Conservation (phyloP, 2,329 filamentous ascomycete species). For the Cladosporium sp. region DNA sequence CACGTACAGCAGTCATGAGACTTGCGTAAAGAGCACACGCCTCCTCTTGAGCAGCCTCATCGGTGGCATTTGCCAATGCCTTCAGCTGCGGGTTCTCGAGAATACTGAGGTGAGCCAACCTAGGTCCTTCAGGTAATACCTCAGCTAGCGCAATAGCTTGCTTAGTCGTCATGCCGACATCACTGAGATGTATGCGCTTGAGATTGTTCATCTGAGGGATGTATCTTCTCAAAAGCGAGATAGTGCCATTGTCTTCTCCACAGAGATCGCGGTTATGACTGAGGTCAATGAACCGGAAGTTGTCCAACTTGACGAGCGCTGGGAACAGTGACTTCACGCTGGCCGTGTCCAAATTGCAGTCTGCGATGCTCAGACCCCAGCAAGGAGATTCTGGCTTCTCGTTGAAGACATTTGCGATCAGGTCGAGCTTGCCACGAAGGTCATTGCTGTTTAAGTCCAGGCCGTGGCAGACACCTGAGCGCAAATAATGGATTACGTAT, state of each 20-base stretch:
- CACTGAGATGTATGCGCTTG: conserved; percentile 80
- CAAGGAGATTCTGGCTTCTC: conserved; percentile 49
- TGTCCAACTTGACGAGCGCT: conserved; percentile 62
- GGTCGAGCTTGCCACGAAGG: conserved; percentile 44
- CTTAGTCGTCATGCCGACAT: conserved; percentile 78
- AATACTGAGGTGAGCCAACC: conserved; percentile 80
- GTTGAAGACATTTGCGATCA: conserved; percentile 49
- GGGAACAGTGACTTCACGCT: conserved; percentile 73
- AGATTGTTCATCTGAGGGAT: conserved; percentile 73
- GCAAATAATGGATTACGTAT: conserved; percentile 72
- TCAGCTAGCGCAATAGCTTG: conserved; percentile 90
- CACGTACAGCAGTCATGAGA: conserved; percentile 77
- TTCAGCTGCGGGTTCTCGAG: conserved; percentile 73
- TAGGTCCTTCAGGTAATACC: conserved; percentile 76
- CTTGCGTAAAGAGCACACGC: conserved; percentile 92
- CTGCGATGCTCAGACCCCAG: conserved; percentile 79
- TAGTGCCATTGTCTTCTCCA: conserved; percentile 41
- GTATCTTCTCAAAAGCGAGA: conserved; percentile 68
- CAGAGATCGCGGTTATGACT: conserved; percentile 80
- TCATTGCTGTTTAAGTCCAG: conserved; percentile 88
- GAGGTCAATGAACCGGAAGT: conserved; percentile 84
- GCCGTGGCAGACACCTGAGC: conserved; percentile 74
- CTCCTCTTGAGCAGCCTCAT: conserved; percentile 81
- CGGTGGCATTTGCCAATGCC: conserved; percentile 67
- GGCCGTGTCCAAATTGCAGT: conserved; percentile 73